These are phyloP conservation scores for Pseudopyricularia cyperi DNA, from an alignment of 2,329 filamentous ascomycete genomes.

Conservation along the genomic window DNA sequence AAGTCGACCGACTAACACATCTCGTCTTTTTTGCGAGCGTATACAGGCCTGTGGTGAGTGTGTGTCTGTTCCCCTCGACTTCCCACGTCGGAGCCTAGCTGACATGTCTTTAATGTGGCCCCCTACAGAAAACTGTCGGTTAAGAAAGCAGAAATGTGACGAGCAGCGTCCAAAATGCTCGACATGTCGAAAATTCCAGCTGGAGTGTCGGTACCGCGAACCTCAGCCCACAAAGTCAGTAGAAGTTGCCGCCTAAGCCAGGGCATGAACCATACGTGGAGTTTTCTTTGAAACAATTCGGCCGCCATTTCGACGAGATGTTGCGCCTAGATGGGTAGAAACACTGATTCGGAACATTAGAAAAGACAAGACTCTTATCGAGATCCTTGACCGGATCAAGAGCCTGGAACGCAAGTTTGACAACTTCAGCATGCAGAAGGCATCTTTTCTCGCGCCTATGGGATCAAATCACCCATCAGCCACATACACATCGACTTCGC, in stretches of 20 bases:
- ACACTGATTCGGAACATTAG: conserved; percentile 19
- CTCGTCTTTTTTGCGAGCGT: neutral
- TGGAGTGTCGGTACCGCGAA: conserved; percentile 47
- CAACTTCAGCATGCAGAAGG: conserved; percentile 16
- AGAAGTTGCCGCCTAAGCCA: neutral
- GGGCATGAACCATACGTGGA: neutral
- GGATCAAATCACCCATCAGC: neutral
- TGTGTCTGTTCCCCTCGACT: neutral
- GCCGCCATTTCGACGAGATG: neutral
- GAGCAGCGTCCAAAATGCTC: conserved; percentile 48
- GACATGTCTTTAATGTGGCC: neutral
- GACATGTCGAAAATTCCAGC: conserved; percentile 41
- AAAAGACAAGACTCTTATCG: conserved; percentile 49
- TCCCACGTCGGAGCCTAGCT: neutral
- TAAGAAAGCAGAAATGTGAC: conserved; percentile 52
- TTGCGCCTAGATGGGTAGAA: too few species aligned
- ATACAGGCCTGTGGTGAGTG: neutral
- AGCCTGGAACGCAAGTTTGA: conserved; percentile 44
- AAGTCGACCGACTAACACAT: neutral
- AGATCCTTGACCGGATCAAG: conserved; percentile 44
- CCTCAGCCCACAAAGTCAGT: conserved; percentile 50
- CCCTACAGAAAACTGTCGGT: conserved; percentile 43
- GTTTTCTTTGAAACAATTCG: neutral
- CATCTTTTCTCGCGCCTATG: neutral
- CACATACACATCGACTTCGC: neutral